Percentiles rank a stretch among this genome's conserved stretches.
phyloP scores from a whole-genome alignment of 495 filamentous ascomycete genomes.

The Cryomyces minteri region DNA sequence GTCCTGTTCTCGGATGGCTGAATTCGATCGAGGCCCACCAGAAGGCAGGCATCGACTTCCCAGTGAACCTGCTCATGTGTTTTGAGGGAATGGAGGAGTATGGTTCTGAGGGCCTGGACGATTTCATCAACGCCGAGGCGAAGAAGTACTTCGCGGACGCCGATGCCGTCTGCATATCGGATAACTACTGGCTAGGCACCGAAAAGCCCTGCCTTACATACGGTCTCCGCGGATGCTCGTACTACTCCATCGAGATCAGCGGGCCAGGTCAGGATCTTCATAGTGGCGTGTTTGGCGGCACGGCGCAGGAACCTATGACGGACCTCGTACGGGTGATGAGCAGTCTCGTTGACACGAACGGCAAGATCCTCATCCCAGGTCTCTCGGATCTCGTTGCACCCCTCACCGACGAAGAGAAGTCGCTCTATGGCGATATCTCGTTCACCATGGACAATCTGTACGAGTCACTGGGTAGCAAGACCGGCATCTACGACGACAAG shows the following conservation, averaged over 20 bases:
- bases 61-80: constrained; percentile 97
- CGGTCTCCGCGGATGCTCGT: constrained; percentile 92
- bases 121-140: constrained; percentile 75
- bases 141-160: constrained; percentile 83
- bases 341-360: constrained; percentile 69
- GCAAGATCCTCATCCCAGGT: constrained; percentile 78
- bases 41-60: constrained; percentile 82
- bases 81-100: constrained; percentile 99
- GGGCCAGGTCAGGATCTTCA: constrained; percentile 90
- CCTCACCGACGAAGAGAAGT: constrained; percentile 66
- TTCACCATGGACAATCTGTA: constrained; percentile 94
- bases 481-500: constrained; percentile 67
- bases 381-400: constrained; percentile 83
- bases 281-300: constrained; percentile 89
- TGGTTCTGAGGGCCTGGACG: constrained; percentile 89
- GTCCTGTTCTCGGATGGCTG: constrained; percentile 91
- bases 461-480: constrained; percentile 73
- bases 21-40: constrained; percentile 96
- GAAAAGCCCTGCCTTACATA: constrained; percentile 97
- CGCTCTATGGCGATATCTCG: constrained; percentile 65
- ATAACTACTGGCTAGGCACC: constrained; percentile 99
- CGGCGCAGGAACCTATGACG: constrained; percentile 95
- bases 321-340: constrained; percentile 69
- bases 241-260: constrained; percentile 75
- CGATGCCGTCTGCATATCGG: constrained; percentile 94